Percentiles rank a stretch among this genome's conserved stretches.
Evolutionary conservation across 2,329 filamentous ascomycete species (phyloP).

Genomic region (Coniochaeta hoffmannii): DNA sequence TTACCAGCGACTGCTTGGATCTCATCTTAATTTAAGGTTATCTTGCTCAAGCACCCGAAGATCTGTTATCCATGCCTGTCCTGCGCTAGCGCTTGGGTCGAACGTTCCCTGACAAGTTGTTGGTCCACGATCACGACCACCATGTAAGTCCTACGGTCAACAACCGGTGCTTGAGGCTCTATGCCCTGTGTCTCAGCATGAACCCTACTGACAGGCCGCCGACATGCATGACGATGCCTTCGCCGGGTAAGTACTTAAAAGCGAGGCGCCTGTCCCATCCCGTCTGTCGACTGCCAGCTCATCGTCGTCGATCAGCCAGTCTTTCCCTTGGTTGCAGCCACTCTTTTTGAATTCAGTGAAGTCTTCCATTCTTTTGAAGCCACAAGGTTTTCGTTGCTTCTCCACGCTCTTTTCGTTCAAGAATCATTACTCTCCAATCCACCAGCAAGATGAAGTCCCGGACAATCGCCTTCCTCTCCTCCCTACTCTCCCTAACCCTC

Average conservation of each 20-base stretch:
- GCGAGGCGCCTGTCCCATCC: background rate
- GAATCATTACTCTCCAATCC: background rate
- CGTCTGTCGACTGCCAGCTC: background rate
- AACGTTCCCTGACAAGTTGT: background rate
- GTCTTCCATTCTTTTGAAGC: background rate
- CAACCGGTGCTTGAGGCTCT: background rate
- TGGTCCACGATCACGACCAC: background rate
- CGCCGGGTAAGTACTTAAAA: background rate
- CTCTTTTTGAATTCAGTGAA: background rate
- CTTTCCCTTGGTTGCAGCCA: background rate
- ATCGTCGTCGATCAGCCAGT: slow-evolving; percentile 1
- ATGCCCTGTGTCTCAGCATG: background rate
- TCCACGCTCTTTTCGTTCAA: background rate
- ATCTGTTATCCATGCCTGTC: background rate
- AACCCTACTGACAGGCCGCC: background rate
- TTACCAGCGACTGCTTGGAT: background rate
- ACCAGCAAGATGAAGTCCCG: background rate
- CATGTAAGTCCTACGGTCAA: background rate
- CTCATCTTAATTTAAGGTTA: slow-evolving; percentile 1
- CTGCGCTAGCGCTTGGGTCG: background rate
- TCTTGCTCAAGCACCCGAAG: background rate
- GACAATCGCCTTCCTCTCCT: background rate
- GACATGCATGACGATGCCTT: background rate
- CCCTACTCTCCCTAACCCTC: background rate
- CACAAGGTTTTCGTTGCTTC: background rate